These are phyloP conservation scores for Nigrograna mackinnonii DNA, from an alignment of 2,329 filamentous ascomycete species.

Conservation along the genomic window DNA sequence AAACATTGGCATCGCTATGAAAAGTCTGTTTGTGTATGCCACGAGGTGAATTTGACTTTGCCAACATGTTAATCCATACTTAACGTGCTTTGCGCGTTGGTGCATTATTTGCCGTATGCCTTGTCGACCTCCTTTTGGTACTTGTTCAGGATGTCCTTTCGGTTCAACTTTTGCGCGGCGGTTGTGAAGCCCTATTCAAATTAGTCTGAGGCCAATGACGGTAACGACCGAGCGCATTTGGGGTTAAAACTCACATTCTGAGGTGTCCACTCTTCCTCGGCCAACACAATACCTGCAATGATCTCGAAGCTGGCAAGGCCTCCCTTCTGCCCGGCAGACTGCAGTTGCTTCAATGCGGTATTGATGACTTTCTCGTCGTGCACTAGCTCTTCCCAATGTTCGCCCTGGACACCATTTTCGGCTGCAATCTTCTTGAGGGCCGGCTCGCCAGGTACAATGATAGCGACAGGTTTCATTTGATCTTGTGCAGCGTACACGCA, in stretches of 20 bases:
- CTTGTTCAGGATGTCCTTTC: constrained; percentile 53
- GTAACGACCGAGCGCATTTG: neutral
- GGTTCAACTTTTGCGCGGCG: constrained; percentile 58
- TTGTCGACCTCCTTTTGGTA: constrained; percentile 55
- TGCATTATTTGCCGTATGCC: constrained; percentile 46
- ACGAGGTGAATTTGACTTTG: no score
- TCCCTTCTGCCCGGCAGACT: constrained; percentile 65
- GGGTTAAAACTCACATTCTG: constrained; percentile 67
- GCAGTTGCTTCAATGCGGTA: constrained; percentile 71
- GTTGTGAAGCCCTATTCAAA: constrained; percentile 50
- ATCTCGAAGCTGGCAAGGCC: constrained; percentile 74
- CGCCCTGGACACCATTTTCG: constrained; percentile 65
- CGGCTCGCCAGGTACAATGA: constrained; percentile 68
- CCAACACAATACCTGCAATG: constrained; percentile 74
- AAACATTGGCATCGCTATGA: no score
- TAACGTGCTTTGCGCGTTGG: no score
- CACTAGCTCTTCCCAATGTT: constrained; percentile 69
- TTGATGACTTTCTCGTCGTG: constrained; percentile 66
- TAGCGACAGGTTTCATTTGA: constrained; percentile 77
- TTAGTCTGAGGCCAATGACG: neutral
- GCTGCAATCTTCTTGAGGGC: constrained; percentile 60
- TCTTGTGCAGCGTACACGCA: constrained; percentile 81
- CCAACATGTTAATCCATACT: no score
- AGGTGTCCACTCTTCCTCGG: constrained; percentile 87
- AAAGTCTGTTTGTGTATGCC: no score